Percentiles rank a stretch among this genome's conserved stretches.
phyloP scores from a whole-genome alignment of 129 eudicot species.

The Scalesia atractyloides region DNA sequence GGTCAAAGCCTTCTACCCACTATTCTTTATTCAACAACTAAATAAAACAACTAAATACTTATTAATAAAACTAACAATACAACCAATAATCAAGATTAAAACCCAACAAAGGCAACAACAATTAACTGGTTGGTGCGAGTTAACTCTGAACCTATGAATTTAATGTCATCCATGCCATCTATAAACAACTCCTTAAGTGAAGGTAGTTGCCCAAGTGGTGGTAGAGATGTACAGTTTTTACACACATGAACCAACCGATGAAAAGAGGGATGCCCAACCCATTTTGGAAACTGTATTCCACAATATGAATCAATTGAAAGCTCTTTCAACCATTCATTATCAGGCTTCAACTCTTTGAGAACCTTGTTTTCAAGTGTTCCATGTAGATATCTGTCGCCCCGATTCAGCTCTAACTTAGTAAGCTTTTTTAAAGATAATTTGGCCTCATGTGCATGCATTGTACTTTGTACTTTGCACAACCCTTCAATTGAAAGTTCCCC shows the following conservation, averaged over 20 bases:
- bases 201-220: not conserved
- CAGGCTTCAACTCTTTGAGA: not conserved
- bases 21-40: too few relatives aligned
- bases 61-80: too few relatives aligned
- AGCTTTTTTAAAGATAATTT: not conserved
- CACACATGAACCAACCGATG: not conserved
- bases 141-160: not conserved
- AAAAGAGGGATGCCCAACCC: slow-evolving; percentile 42
- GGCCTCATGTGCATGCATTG: not conserved
- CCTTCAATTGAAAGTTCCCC: not conserved
- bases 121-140: not conserved
- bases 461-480: not conserved
- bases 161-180: not conserved
- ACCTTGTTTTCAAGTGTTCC: slow-evolving; percentile 4
- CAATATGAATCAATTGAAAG: not conserved
- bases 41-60: too few relatives aligned
- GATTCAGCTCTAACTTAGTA: not conserved
- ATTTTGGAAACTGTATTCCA: slow-evolving; percentile 13
- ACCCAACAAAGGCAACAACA: too few relatives aligned
- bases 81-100: too few relatives aligned
- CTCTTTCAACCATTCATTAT: not conserved
- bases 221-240: slow-evolving; percentile 10
- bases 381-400: not conserved
- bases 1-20: too few relatives aligned
- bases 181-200: not conserved